Base-by-base conservation (phyloP, 352 stramenopile species). In the Aphanomyces astaci region DNA sequence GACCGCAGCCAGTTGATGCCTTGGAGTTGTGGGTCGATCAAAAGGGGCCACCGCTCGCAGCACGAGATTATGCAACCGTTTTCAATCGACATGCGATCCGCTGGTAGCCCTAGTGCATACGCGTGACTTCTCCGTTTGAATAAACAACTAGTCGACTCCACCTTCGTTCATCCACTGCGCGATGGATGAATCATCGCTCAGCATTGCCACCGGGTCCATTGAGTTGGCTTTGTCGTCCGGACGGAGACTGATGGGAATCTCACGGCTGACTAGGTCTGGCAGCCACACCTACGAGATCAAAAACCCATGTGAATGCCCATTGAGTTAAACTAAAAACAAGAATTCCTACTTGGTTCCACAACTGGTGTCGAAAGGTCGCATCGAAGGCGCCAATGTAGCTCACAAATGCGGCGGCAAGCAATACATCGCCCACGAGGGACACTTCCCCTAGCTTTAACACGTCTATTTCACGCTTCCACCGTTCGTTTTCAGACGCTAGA, bases 331-430 rank as follows among this genome's bases (percentile, higher is more conserved):
- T 32, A 19, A 4, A 49, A 32, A n/a, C n/a, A n/a, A n/a, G n/a
- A 25, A 27, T 30, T 30, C 48, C 11, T 59, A 67, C 64, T 32
- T 84, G 65, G 56, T 80, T 87, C 88, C 88, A 97, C 13, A 97
- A 70, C 48, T 94, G 80, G 17, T 78, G 57, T 28, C 91, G 83
- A 49, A 95, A 95, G 10, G 45, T 78, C 4, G 87, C 79, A 43
- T 93, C 94, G 60, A 98, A 98, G 2, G 90, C 84, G n/a, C 92
- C 92, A 5, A 95, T 86, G 65, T 98, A 98, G 55, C 83, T 96
- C 24, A 96, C 89, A 72, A 97, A 98, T 0, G 85, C 87, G 2
- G 90, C 87, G 0, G 88, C 82, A 2, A 98, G 72, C 24, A 97
- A 62, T 0, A 92, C 90, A 45, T 98, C 90, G 5, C 92, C 92